These are phyloP conservation scores for Leccinum imitatum DNA, from an alignment of 768 basidiomycete genomes.

Conservation along the genomic window DNA sequence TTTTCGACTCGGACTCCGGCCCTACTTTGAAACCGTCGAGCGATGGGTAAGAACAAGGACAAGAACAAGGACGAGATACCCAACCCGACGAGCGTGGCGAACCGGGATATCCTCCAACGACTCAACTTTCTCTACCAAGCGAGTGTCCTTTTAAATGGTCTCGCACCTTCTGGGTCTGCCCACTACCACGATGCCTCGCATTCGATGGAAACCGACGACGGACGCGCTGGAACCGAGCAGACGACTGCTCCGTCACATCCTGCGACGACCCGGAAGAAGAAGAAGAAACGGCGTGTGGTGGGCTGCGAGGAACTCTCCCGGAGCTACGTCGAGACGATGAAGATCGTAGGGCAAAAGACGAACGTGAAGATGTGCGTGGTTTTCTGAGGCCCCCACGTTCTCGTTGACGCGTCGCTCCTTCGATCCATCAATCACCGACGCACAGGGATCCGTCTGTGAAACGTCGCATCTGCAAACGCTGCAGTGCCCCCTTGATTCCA, in stretches of 20 bases:
- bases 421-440: background rate
- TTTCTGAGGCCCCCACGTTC: background rate
- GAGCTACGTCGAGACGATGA: constrained; percentile 65
- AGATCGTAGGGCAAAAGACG: constrained; percentile 69
- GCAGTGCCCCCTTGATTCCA: constrained; percentile 62
- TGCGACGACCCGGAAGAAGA: constrained; percentile 7
- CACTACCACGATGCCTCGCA: constrained; percentile 1
- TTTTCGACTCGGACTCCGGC: too few relatives aligned
- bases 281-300: constrained; percentile 31
- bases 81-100: constrained; percentile 55
- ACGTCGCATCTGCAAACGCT: constrained; percentile 72
- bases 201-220: background rate
- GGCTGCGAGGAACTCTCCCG: constrained; percentile 55
- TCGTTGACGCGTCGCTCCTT: background rate
- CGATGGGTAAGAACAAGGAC: constrained; percentile 68
- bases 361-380: constrained; percentile 76
- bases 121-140: constrained; percentile 88
- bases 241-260: background rate
- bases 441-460: constrained; percentile 81
- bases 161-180: constrained; percentile 21
- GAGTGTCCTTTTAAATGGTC: constrained; percentile 56
- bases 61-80: constrained; percentile 58
- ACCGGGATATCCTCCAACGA: constrained; percentile 77
- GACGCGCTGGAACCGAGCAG: background rate
- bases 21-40: background rate